These are phyloP conservation scores for Yamadazyma diddensiae DNA, from an alignment of 1,139 yeast species.

Conservation along the genomic window DNA sequence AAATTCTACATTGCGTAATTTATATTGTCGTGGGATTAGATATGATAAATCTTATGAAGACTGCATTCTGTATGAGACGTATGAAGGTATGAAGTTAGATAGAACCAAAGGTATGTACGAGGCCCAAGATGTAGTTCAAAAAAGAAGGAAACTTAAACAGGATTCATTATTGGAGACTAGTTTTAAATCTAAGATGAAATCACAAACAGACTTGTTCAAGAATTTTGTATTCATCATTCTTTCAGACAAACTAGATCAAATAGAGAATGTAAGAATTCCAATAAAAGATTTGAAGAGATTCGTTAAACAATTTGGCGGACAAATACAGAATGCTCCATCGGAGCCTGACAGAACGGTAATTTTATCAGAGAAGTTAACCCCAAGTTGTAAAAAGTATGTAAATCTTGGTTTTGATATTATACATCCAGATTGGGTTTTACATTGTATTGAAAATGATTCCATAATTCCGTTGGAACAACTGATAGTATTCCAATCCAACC, in stretches of 20 bases:
- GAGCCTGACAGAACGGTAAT: slow-evolving; percentile 23
- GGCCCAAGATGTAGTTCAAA: slow-evolving; percentile 26
- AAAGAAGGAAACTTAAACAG: slow-evolving; percentile 8
- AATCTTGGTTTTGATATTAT: slow-evolving; percentile 57
- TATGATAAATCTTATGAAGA: slow-evolving; percentile 61
- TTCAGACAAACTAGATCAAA: slow-evolving; percentile 35
- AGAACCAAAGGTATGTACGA: slow-evolving; percentile 24
- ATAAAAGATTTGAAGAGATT: slow-evolving; percentile 33
- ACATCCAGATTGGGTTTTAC: slow-evolving; percentile 69
- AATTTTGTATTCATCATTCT: slow-evolving; percentile 32
- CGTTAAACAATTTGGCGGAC: slow-evolving; percentile 54
- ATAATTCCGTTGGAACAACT: slow-evolving; percentile 59
- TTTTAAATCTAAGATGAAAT: slow-evolving; percentile 3
- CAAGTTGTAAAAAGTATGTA: slow-evolving; percentile 41
- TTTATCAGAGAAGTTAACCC: slow-evolving; percentile 50
- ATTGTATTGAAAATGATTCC: slow-evolving; percentile 47
- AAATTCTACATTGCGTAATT: slow-evolving; percentile 71
- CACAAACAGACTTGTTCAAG: slow-evolving; percentile 18
- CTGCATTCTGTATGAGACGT: slow-evolving; percentile 58
- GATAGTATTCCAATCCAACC: slow-evolving; percentile 40
- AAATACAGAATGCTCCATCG: slow-evolving; percentile 15
- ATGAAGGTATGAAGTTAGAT: slow-evolving; percentile 32
- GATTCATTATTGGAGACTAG: slow-evolving; percentile 5
- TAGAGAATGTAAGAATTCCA: slow-evolving; percentile 25
- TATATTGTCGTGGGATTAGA: slow-evolving; percentile 67